These are phyloP conservation scores for Ceratobasidium theobromae DNA, from an alignment of 1,284 basidiomycete genomes.

Conservation along the genomic window DNA sequence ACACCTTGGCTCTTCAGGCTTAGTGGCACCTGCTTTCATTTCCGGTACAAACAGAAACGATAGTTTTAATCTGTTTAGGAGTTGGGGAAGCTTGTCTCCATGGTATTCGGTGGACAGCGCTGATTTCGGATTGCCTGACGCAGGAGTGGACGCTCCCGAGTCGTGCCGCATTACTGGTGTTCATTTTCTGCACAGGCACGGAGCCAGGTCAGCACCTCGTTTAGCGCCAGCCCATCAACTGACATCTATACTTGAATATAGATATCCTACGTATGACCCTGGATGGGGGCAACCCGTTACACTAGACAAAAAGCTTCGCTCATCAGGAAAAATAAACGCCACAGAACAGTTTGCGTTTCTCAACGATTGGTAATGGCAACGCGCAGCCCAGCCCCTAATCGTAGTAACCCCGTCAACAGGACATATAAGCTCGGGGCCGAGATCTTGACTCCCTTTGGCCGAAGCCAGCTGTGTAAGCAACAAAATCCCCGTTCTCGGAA, in stretches of 20 bases:
- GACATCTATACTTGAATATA: neutral
- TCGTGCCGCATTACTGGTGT: slow-evolving; percentile 45
- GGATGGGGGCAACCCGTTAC: slow-evolving; percentile 39
- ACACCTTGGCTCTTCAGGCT: slow-evolving; percentile 66
- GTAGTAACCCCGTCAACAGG: slow-evolving; percentile 13
- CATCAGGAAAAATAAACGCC: slow-evolving; percentile 37
- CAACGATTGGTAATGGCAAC: slow-evolving; percentile 44
- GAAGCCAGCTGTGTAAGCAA: slow-evolving; percentile 46
- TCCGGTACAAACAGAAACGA: slow-evolving; percentile 36
- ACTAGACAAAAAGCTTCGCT: slow-evolving; percentile 39
- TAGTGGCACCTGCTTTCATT: slow-evolving; percentile 50
- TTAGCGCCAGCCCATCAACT: neutral
- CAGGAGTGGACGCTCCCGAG: slow-evolving; percentile 44
- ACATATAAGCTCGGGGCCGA: slow-evolving; percentile 49
- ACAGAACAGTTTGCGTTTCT: slow-evolving; percentile 47
- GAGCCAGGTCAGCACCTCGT: slow-evolving; percentile 42
- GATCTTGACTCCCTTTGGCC: slow-evolving; percentile 51
- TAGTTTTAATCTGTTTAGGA: slow-evolving; percentile 45
- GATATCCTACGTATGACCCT: slow-evolving; percentile 41
- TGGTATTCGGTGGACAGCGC: slow-evolving; percentile 45
- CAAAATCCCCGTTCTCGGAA: neutral
- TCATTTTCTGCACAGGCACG: slow-evolving; percentile 49
- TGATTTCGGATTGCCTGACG: slow-evolving; percentile 47
- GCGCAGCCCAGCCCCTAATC: neutral
- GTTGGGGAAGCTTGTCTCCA: slow-evolving; percentile 49